phyloP scores from a whole-genome alignment of 2,329 filamentous ascomycete genomes.

The Aspergillus caelatus region DNA sequence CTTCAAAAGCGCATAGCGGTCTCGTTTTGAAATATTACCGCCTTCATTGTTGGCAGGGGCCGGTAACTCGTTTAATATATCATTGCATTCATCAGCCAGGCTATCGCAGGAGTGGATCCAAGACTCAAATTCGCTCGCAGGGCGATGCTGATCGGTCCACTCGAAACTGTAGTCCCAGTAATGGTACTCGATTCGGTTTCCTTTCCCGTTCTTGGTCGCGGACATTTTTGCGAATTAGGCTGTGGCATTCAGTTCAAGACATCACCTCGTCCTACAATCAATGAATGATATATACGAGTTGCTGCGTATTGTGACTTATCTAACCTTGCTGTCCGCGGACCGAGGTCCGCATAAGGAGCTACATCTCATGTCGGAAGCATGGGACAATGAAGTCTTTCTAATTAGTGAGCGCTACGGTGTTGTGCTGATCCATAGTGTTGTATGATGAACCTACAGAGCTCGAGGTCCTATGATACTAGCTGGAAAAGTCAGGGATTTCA shows the following conservation, averaged over 20 bases:
- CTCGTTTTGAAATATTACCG: not conserved
- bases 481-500: no score
- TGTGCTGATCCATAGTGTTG: no score
- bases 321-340: not conserved
- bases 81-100: not conserved
- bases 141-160: not conserved
- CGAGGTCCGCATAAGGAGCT: not conserved
- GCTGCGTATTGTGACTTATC: not conserved
- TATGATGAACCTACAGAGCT: no score
- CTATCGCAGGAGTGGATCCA: not conserved
- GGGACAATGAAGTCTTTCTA: not conserved
- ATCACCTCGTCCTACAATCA: not conserved
- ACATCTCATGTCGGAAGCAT: not conserved
- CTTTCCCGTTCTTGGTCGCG: not conserved
- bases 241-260: not conserved
- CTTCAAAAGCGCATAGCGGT: not conserved
- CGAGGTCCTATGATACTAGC: no score
- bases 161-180: not conserved
- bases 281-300: not conserved
- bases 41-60: not conserved
- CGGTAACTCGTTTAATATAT: not conserved
- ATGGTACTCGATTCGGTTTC: not conserved
- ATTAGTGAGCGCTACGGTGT: no score
- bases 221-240: not conserved
- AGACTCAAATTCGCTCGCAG: not conserved